phyloP scores from a whole-genome alignment of 148 eudicot genomes.

The Rhododendron mucronatum region DNA sequence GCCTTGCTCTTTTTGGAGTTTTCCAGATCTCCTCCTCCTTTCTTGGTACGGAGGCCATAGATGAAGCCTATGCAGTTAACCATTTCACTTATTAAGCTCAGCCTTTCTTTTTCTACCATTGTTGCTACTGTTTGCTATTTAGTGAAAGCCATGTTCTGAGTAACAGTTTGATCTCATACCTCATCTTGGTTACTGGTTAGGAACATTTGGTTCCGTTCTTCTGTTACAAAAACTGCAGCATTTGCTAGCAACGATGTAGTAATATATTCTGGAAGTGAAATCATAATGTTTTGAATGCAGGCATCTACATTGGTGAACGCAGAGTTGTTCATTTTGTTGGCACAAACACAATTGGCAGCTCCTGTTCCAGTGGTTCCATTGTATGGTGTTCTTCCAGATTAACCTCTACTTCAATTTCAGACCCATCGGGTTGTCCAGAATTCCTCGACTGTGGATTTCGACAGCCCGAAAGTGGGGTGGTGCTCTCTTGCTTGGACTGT shows the following conservation, averaged over 20 bases:
- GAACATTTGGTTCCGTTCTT: not conserved
- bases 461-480: constrained; percentile 18
- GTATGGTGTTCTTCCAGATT: not conserved
- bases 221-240: not conserved
- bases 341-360: not conserved
- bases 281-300: constrained; percentile 7
- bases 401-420: not conserved
- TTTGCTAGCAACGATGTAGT: not conserved
- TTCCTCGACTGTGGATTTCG: constrained; percentile 17
- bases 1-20: not conserved
- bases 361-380: not conserved
- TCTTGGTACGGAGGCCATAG: not conserved
- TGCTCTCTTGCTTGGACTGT: constrained; percentile 27
- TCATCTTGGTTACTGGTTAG: not conserved
- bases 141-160: not conserved
- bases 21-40: not conserved
- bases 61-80: not conserved
- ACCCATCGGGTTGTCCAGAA: constrained; percentile 9
- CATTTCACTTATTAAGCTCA: no score
- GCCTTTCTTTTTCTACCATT: not conserved
- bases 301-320: constrained; percentile 24
- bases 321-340: constrained; percentile 25
- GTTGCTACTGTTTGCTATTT: not conserved
- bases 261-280: not conserved
- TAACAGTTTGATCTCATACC: not conserved